Percentiles rank a stretch among this genome's conserved stretches.
Evolutionary conservation across 441 rosid genomes (phyloP).

Genomic region (Sinapis alba): DNA sequence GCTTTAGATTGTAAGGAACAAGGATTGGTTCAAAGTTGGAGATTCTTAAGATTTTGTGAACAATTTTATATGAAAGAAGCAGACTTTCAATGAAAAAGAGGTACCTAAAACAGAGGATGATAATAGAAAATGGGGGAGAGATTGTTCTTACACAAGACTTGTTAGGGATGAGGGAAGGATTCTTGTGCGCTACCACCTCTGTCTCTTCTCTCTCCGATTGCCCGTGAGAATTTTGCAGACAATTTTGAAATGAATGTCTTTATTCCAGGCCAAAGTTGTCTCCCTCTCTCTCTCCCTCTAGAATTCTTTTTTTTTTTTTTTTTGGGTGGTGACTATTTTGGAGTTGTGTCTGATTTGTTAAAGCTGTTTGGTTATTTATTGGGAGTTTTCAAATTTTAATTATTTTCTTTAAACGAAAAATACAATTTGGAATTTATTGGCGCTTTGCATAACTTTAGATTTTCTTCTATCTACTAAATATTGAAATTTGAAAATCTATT

Average conservation of each 20-base stretch:
- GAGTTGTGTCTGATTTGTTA: conserved; percentile 37
- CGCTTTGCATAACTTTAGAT: conserved; percentile 15
- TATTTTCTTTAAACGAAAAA: not conserved
- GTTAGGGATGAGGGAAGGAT: conserved; percentile 52
- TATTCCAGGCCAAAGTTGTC: conserved; percentile 38
- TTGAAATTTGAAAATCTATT: not conserved
- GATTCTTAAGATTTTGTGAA: not conserved
- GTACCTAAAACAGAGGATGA: conserved; percentile 16
- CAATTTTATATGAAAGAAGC: not conserved
- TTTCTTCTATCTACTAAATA: not conserved
- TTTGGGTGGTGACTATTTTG: conserved; percentile 44
- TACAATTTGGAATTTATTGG: conserved; percentile 7
- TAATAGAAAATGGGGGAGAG: conserved; percentile 20
- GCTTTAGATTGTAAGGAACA: not conserved
- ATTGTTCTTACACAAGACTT: conserved; percentile 44
- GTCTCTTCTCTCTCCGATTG: conserved; percentile 34
- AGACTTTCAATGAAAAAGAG: conserved; percentile 7
- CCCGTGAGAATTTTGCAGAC: conserved; percentile 43
- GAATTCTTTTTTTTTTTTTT: too few relatives aligned
- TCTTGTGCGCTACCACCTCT: conserved; percentile 45
- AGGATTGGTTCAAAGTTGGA: conserved; percentile 1
- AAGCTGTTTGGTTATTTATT: conserved; percentile 42
- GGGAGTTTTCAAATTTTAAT: conserved; percentile 18
- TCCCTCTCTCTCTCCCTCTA: conserved; percentile 31
- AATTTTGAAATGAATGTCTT: conserved; percentile 35